Base-by-base conservation (phyloP, 106 monocot genomes). In the Apostasia shenzhenica region DNA sequence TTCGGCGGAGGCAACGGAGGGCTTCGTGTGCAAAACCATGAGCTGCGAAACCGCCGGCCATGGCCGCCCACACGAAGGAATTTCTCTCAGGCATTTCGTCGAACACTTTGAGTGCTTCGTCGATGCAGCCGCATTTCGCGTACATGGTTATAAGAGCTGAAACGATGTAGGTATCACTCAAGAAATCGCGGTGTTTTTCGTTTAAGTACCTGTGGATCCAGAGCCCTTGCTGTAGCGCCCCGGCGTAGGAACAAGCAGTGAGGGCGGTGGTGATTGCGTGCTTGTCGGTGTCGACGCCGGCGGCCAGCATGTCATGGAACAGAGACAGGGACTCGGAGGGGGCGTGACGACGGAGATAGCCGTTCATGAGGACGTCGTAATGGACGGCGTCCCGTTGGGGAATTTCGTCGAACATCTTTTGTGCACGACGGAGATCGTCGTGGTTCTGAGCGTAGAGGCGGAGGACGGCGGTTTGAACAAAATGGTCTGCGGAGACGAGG, bases 71-170 rank as follows among this genome's bases (percentile, higher is more conserved):
- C 64, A 80, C 7, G 57, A 71, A 72, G 55, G 54, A 67, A 65
- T 86, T 81, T 63, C 79, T 72, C 48, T 64, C 45, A 2, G 77
- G 73, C 49, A 71, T 43, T 12, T 48, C 50, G 8, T 78, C 63
- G 62, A 90, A 86, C 69, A 83, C 78, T 41, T 57, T 13, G 1
- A 67, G 54, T 0, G 90, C 86, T 5, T 81, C 47, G 6, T 69
- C 38, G 7, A 86, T 73, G 56, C 69, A 83, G 3, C 90, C 90
- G 47, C 90, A 90, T 63, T 86, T 86, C 2, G 86, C 69, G 51
- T 90, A 90, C 86, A 90, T 86, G 56, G 76, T 79, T 38, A 90
- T 59, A 1, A 90, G 83, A 2, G 83, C 77, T n/a, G 90, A 78
- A 14, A 66, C 75, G 13, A 90, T 45, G 48, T 72, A 72, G 5